phyloP scores from a whole-genome alignment of 2,329 filamentous ascomycete genomes.

The Cordyceps farinosa region DNA sequence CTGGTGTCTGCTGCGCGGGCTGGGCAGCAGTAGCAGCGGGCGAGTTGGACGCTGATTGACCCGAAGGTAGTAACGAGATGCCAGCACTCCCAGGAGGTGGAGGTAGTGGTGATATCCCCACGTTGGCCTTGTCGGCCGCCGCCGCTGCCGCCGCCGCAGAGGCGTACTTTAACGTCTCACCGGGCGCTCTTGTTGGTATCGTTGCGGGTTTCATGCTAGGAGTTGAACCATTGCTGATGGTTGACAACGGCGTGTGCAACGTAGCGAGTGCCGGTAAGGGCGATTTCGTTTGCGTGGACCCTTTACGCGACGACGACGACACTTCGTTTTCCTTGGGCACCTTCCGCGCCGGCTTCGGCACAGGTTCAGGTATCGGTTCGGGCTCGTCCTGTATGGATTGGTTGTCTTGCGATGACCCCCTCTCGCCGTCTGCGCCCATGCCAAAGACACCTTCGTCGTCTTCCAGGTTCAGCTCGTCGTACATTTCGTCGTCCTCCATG shows the following conservation, averaged over 20 bases:
- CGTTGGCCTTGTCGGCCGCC: slow-evolving; percentile 78
- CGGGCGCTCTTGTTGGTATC: slow-evolving; percentile 75
- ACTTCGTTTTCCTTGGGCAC: slow-evolving; percentile 54
- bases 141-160: slow-evolving; percentile 93
- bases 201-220: slow-evolving; percentile 88
- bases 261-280: slow-evolving; percentile 90
- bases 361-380: slow-evolving; percentile 47
- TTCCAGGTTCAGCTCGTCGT: slow-evolving; percentile 88
- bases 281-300: slow-evolving; percentile 90
- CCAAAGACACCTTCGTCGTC: slow-evolving; percentile 89
- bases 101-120: slow-evolving; percentile 89
- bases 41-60: slow-evolving; percentile 19
- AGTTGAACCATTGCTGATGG: slow-evolving; percentile 56
- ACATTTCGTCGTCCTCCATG: slow-evolving; percentile 90
- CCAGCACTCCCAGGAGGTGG: slow-evolving; percentile 69
- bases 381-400: slow-evolving; percentile 87
- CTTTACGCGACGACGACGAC: slow-evolving; percentile 50
- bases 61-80: slow-evolving; percentile 47
- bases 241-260: slow-evolving; percentile 69
- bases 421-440: slow-evolving; percentile 75
- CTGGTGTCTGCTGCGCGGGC: slow-evolving; percentile 32
- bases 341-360: slow-evolving; percentile 49
- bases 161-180: slow-evolving; percentile 92
- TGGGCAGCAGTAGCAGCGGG: slow-evolving; percentile 48
- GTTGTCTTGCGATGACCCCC: slow-evolving; percentile 89